Evolutionary conservation across 805 yeast genomes (phyloP).

Genomic region (Yamadazyma endophytica): DNA sequence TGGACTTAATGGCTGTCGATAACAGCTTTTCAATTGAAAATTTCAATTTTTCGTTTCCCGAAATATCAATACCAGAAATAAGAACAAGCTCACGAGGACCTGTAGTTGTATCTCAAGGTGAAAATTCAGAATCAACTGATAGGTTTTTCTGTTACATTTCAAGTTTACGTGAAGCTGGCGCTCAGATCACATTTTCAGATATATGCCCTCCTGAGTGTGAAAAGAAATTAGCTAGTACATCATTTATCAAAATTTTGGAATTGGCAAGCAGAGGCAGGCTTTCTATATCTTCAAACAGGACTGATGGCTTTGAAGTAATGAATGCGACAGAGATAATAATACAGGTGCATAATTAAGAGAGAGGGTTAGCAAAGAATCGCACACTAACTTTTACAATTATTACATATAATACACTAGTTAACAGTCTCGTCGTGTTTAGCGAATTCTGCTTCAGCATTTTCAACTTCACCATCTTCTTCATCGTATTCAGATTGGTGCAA

Average conservation of each 20-base stretch:
- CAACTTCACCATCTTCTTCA: constrained; percentile 45
- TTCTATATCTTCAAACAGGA: too few species aligned
- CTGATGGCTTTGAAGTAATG: background rate
- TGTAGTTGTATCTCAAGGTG: constrained; percentile 1
- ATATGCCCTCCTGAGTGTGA: constrained; percentile 9
- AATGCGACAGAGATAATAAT: background rate
- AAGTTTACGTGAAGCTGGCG: constrained; percentile 1
- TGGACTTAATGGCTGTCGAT: too few species aligned
- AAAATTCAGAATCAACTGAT: constrained; percentile 1
- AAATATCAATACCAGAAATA: constrained; percentile 10
- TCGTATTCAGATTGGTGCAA: constrained; percentile 27
- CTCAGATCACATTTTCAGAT: constrained; percentile 3
- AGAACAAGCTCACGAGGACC: constrained; percentile 5
- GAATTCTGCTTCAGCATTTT: constrained; percentile 52
- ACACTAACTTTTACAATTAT: background rate
- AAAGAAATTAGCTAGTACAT: constrained; percentile 21
- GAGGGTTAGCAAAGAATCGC: too few species aligned
- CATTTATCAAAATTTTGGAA: constrained; percentile 23
- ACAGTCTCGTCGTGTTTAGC: constrained; percentile 38
- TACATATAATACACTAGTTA: too few species aligned
- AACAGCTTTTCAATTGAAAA: too few species aligned
- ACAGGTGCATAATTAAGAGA: too few species aligned
- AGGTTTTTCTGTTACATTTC: constrained; percentile 2
- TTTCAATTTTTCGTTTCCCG: constrained; percentile 21
- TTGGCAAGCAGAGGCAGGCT: constrained; percentile 19